phyloP scores from a whole-genome alignment of 2,329 filamentous ascomycete species.

The Tolypocladium amazonense region DNA sequence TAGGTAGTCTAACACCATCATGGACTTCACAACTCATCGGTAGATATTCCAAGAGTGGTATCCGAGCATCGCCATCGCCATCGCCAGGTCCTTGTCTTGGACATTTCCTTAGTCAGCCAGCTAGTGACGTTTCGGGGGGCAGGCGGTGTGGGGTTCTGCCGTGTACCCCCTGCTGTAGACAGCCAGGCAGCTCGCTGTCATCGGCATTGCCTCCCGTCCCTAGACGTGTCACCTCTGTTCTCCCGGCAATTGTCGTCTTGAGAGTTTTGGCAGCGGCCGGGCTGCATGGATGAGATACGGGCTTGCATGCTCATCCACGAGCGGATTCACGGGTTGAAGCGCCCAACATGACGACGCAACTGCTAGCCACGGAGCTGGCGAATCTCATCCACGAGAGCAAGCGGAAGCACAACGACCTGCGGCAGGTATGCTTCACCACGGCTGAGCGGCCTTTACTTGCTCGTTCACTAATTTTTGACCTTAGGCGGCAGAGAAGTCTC shows the following conservation, averaged over 20 bases:
- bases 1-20: neutral
- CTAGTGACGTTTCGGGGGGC: too few species aligned
- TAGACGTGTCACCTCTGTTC: neutral
- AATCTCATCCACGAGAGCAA: constrained; percentile 94
- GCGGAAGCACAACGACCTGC: constrained; percentile 82
- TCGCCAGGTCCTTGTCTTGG: neutral
- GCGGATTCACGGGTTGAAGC: constrained; percentile 9
- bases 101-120: neutral
- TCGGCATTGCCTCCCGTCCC: neutral
- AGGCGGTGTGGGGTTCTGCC: constrained; percentile 4
- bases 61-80: neutral
- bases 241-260: neutral
- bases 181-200: neutral
- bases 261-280: neutral
- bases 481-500: constrained; percentile 83
- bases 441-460: neutral
- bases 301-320: constrained; percentile 13
- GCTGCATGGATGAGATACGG: constrained; percentile 16
- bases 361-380: constrained; percentile 76
- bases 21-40: neutral
- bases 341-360: constrained; percentile 75
- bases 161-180: neutral
- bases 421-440: constrained; percentile 47
- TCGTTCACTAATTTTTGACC: neutral
- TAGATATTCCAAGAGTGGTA: neutral